Conservation (phyloP, 768 basidiomycete species). For the Chalciporus pseudorubinellus region DNA sequence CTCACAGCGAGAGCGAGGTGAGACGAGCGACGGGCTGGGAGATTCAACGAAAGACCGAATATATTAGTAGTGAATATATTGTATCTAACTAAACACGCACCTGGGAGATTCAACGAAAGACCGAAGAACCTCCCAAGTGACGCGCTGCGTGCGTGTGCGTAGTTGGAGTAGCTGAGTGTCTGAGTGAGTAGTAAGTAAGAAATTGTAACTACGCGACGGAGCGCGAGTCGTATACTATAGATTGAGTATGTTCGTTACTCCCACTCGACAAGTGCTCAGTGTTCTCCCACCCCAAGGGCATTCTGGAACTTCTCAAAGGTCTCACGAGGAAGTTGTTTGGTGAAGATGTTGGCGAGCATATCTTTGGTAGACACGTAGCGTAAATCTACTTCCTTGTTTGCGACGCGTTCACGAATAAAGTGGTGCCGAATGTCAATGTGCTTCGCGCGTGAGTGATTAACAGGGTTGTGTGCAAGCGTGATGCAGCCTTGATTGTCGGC, state of each 20-base stretch:
- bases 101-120: too few species aligned
- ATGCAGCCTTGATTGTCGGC: conserved; percentile 40
- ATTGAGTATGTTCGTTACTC: too few species aligned
- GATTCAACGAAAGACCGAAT: background rate
- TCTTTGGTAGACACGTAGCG: conserved; percentile 31
- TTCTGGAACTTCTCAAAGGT: background rate
- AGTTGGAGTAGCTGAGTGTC: too few species aligned
- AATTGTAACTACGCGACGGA: too few species aligned
- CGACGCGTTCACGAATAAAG: conserved; percentile 36
- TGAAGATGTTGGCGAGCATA: conserved; percentile 42
- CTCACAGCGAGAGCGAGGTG: too few species aligned
- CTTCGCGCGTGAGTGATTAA: conserved; percentile 37
- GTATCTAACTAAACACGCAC: too few species aligned
- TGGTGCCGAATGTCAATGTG: conserved; percentile 45
- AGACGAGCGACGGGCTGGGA: too few species aligned
- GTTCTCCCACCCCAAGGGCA: background rate
- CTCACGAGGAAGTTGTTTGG: conserved; percentile 32
- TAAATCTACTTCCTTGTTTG: conserved; percentile 23
- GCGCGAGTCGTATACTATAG: too few species aligned
- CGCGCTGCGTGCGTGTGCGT: too few species aligned
- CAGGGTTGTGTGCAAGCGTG: conserved; percentile 32
- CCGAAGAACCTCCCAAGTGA: too few species aligned
- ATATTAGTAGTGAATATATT: background rate
- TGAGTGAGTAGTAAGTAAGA: too few species aligned
- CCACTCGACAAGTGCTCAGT: background rate